Percentiles rank a stretch among this genome's conserved stretches.
Conservation (phyloP, 2,329 filamentous ascomycete genomes). For the Trichoderma aggressivum region DNA sequence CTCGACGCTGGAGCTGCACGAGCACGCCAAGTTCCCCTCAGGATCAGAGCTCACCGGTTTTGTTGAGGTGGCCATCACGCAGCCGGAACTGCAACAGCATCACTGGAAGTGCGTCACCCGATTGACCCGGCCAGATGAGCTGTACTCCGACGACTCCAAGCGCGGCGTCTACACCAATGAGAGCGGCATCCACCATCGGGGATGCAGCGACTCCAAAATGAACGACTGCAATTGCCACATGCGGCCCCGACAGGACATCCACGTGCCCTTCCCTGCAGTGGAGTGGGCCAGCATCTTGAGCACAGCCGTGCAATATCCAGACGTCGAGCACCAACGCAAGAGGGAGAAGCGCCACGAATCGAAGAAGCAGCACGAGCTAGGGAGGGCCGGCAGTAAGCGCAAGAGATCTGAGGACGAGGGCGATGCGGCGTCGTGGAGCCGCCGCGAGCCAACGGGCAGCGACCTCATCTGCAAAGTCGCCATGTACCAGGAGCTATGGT, state of each 20-base stretch:
- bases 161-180: slow-evolving; percentile 48
- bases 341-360: slow-evolving; percentile 37
- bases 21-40: slow-evolving; percentile 54
- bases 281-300: slow-evolving; percentile 58
- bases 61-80: slow-evolving; percentile 57
- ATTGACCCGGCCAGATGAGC: slow-evolving; percentile 54
- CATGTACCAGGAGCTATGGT: slow-evolving; percentile 67
- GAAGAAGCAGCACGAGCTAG: slow-evolving; percentile 34
- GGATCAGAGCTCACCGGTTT: slow-evolving; percentile 59
- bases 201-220: slow-evolving; percentile 45
- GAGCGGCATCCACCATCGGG: slow-evolving; percentile 51
- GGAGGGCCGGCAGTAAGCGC: slow-evolving; percentile 37
- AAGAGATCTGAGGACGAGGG: slow-evolving; percentile 42
- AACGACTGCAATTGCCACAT: slow-evolving; percentile 50
- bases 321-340: slow-evolving; percentile 39
- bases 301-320: slow-evolving; percentile 52
- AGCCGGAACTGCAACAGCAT: slow-evolving; percentile 51
- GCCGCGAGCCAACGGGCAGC: slow-evolving; percentile 45
- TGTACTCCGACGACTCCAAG: slow-evolving; percentile 44
- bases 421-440: slow-evolving; percentile 39
- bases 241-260: slow-evolving; percentile 46
- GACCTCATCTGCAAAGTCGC: slow-evolving; percentile 59
- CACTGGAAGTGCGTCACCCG: slow-evolving; percentile 60
- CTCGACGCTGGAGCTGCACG: slow-evolving; percentile 56
- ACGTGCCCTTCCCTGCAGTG: slow-evolving; percentile 55